Base-by-base conservation (phyloP, 2,329 filamentous ascomycete genomes). In the Scedosporium apiospermum region DNA sequence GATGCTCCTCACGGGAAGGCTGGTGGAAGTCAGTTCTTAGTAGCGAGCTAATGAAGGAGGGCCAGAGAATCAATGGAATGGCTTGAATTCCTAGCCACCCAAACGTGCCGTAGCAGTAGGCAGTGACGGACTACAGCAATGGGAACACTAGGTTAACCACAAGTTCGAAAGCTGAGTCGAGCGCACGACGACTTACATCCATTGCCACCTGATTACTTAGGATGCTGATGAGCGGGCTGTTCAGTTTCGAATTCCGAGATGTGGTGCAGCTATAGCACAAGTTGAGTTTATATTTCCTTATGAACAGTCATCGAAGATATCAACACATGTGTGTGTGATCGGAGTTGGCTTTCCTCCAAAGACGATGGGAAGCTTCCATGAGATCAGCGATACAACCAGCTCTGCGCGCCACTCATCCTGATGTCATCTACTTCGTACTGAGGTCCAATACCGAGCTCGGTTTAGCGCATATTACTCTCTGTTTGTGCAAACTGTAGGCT, bases 11-110 rank as follows among this genome's bases (percentile, higher is more conserved):
- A 77, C 76, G 63, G 61, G 69, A 74, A 14, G 71, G 65, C 16
- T 65, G 63, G 14, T 72, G 70, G 61, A 70, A 68, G 23, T 74
- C 72, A 0, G 68, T 65, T 0, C 71, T 70, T 5, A 83, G 74
- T 10, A 82, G 71, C 4, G 76, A 76, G 62, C 70, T 72, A 64
- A 82, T 75, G 66, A 80, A 78, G 16, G 75, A 73, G 1, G 80
- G 80, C 75, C 78, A 81, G 59, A 79, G 49, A 21, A 81, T 72
- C 9, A 82, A 73, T 1, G 80, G 76, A 2, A 79, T 23, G 9
- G 76, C 78, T 68, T 84, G 81, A 7, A 76, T 67, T 44, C 73
- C 65, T 62, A 83, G 74, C 82, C 81, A 84, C 67, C 74, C 78
- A 57, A 81, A 74, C 62, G 80, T 82, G 58, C 77, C 76, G 71